phyloP scores from a whole-genome alignment of 1,139 yeast genomes.

The Geotrichum carabidarum region DNA sequence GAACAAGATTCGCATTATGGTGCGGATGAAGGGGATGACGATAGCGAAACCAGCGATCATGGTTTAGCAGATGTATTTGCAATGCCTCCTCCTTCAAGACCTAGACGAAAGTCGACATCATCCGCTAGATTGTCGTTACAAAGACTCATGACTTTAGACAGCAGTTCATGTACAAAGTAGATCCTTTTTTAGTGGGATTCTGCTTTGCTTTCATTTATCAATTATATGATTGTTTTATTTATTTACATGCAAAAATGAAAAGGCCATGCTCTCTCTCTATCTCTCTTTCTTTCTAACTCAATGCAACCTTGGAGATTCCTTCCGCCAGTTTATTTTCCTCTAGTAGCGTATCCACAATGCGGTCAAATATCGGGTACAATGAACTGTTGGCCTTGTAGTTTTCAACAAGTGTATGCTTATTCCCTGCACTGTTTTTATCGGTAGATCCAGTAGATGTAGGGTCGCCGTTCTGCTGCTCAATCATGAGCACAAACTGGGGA shows the following conservation, averaged over 20 bases:
- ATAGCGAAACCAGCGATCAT: not conserved
- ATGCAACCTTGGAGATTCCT: conserved; percentile 2
- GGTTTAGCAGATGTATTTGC: not conserved
- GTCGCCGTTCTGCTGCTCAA: conserved; percentile 47
- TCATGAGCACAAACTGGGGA: conserved; percentile 79
- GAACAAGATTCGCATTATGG: too few species aligned
- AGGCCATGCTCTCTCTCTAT: not conserved
- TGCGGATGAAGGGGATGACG: not conserved
- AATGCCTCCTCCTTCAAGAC: not conserved
- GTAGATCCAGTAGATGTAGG: conserved; percentile 12
- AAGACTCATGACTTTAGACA: conserved; percentile 8
- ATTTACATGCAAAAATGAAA: not conserved
- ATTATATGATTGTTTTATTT: not conserved
- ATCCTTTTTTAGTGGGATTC: not conserved
- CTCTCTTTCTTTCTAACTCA: not conserved
- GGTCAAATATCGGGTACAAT: conserved; percentile 46
- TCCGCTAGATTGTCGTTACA: conserved; percentile 15
- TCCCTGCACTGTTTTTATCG: conserved; percentile 17
- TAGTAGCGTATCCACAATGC: conserved; percentile 43
- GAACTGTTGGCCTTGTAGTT: conserved; percentile 40
- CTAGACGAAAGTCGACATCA: conserved; percentile 11
- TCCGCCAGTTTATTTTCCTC: not conserved
- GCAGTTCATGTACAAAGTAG: not conserved
- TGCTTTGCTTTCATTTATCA: not conserved
- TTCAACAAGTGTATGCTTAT: conserved; percentile 30